Percentiles rank a stretch among this genome's conserved stretches.
phyloP scores from a whole-genome alignment of 495 filamentous ascomycete species.

The Aspergillus heteromorphus region DNA sequence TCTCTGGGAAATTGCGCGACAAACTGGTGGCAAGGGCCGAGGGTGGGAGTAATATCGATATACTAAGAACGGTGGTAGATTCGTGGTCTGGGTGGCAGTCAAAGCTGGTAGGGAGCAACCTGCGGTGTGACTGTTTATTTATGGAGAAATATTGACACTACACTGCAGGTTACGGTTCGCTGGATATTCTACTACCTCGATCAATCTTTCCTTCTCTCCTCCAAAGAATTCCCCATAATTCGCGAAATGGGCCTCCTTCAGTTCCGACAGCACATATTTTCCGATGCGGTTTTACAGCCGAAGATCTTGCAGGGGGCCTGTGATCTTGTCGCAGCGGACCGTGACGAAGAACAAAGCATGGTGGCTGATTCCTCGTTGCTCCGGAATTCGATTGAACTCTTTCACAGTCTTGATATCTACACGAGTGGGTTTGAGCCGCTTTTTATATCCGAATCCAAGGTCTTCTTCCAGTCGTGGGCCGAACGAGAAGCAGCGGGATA shows the following conservation, averaged over 20 bases:
- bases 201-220: conserved; percentile 75
- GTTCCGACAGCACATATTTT: conserved; percentile 53
- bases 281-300: conserved; percentile 44
- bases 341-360: conserved; percentile 40
- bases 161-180: conserved; percentile 59
- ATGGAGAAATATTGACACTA: neutral
- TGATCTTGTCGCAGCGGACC: conserved; percentile 67
- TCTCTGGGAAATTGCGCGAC: conserved; percentile 52
- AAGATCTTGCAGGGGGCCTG: conserved; percentile 67
- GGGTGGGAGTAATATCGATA: conserved; percentile 51
- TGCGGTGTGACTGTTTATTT: neutral
- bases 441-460: conserved; percentile 60
- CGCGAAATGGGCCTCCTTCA: conserved; percentile 53
- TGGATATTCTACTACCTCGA: conserved; percentile 92
- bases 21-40: conserved; percentile 46
- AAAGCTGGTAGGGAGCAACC: conserved; percentile 54
- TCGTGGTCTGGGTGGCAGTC: conserved; percentile 76
- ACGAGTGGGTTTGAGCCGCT: conserved; percentile 68
- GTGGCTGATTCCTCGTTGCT: conserved; percentile 51
- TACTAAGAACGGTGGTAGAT: conserved; percentile 57
- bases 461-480: conserved; percentile 62
- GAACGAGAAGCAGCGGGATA: conserved; percentile 50
- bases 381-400: conserved; percentile 67
- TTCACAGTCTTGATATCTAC: conserved; percentile 78
- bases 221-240: conserved; percentile 50